Evolutionary conservation across 495 filamentous ascomycete genomes (phyloP).

Genomic region (Aspergillus carlsbadensis): DNA sequence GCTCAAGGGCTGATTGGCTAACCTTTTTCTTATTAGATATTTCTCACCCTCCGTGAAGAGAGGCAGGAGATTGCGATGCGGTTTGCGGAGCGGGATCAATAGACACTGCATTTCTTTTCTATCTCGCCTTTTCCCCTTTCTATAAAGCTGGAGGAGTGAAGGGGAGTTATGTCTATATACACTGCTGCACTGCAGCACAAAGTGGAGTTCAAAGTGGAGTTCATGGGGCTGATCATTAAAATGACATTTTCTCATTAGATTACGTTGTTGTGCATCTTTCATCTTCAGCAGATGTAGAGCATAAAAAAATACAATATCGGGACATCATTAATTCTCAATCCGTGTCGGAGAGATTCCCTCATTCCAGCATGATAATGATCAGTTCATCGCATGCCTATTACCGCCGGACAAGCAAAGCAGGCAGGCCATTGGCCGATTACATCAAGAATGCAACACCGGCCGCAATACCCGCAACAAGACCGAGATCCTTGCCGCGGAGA

Average conservation of each 20-base stretch:
- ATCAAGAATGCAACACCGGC: slow-evolving; percentile 35
- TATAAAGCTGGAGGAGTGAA: neutral
- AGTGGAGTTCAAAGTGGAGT: neutral
- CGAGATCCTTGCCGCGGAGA: slow-evolving; percentile 33
- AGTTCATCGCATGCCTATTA: neutral
- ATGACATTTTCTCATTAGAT: slow-evolving; percentile 9
- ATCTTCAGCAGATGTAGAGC: slow-evolving; percentile 1
- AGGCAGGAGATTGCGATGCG: slow-evolving; percentile 39
- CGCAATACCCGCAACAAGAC: slow-evolving; percentile 36
- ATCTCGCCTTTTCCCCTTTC: neutral
- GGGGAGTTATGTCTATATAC: neutral
- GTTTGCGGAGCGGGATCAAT: slow-evolving; percentile 30
- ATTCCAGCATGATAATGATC: neutral
- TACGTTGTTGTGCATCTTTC: slow-evolving; percentile 6
- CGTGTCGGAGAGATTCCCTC: neutral
- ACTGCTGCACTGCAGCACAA: too few species aligned
- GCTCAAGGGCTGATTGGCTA: slow-evolving; percentile 35
- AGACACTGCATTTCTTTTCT: neutral
- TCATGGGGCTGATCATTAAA: neutral
- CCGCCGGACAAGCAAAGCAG: neutral
- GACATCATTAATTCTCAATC: slow-evolving; percentile 1
- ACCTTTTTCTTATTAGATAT: slow-evolving; percentile 47
- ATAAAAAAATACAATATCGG: slow-evolving; percentile 8
- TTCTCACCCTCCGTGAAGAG: slow-evolving; percentile 44
- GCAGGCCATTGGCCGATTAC: slow-evolving; percentile 11